Evolutionary conservation across 208 protist species (phyloP), one percentile per base, ranked within the genome.

Genomic region (Vickermania spadyakhi): DNA sequence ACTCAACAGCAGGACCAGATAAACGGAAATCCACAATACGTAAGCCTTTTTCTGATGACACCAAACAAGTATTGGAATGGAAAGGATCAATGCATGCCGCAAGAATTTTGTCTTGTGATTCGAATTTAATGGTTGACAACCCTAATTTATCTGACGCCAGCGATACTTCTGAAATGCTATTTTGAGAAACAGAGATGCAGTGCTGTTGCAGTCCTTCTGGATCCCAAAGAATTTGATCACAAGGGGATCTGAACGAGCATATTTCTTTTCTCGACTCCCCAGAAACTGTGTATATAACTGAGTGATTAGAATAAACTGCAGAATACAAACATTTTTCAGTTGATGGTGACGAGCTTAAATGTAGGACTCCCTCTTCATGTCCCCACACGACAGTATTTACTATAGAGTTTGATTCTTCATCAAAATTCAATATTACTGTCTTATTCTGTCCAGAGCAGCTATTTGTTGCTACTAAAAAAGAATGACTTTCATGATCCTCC

Each of bases 181-280:
- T 66, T 21, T 64, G 51, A 49, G 52, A 50, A 0, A 79, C 55
- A 1, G 75, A 27, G 26, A 57, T 59, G 7, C 88, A 65, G 21
- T 91, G 79, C 45, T 72, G 77, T 57, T 94, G 83, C 13, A 89
- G 67, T n/a, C 86, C 86, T 3, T 94, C 83, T 18, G 86, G 57
- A 69, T 91, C 83, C 86, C 86, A 94, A 50, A 94, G 41, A 1
- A 81, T 73, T 45, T 81, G 71, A n/a, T 62, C 66, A 30, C 68
- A 66, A 0, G 2, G 22, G 11, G 64, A 58, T 7, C 56, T 52
- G 30, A 84, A 28, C 3, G 61, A 53, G 3, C 55, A 18, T 3
- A 89, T 51, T 7, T 62, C 62, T 56, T 74, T 74, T 2, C 59
- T 31, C 21, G 87, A 3, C 14, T 71, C 68, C 7, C 86, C 74